phyloP scores from a whole-genome alignment of 2,329 filamentous ascomycete species.

The Calonectria pauciramosa region DNA sequence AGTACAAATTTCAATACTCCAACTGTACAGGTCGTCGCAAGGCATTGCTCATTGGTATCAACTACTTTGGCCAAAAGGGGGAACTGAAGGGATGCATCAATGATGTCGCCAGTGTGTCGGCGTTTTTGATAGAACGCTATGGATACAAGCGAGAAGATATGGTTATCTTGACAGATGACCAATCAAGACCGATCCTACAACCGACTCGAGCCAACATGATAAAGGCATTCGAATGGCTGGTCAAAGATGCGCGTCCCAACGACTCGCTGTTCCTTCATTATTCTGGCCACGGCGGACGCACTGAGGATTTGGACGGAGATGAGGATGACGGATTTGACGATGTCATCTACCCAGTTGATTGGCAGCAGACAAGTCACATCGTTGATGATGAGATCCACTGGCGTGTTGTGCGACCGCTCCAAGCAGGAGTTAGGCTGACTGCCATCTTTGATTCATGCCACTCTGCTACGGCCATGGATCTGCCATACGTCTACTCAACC shows the following conservation, averaged over 20 bases:
- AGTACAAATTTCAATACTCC: slow-evolving; percentile 82
- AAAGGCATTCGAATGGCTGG: slow-evolving; percentile 82
- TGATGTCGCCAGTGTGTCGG: slow-evolving; percentile 82
- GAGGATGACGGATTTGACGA: slow-evolving; percentile 85
- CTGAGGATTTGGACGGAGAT: slow-evolving; percentile 79
- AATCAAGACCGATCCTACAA: slow-evolving; percentile 76
- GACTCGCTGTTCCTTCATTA: slow-evolving; percentile 85
- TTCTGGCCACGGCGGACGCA: slow-evolving; percentile 83
- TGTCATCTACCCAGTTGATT: slow-evolving; percentile 84
- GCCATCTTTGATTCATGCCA: slow-evolving; percentile 88
- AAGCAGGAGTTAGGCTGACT: slow-evolving; percentile 85
- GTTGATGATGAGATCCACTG: slow-evolving; percentile 85
- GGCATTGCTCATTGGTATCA: slow-evolving; percentile 83
- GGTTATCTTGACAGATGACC: slow-evolving; percentile 83
- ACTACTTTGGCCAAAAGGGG: slow-evolving; percentile 81
- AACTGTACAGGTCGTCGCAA: slow-evolving; percentile 80
- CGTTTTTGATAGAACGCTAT: slow-evolving; percentile 76
- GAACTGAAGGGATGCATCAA: slow-evolving; percentile 85
- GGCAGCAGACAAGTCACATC: slow-evolving; percentile 77
- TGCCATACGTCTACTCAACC: slow-evolving; percentile 85
- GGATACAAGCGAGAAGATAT: slow-evolving; percentile 84
- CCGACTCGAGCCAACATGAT: slow-evolving; percentile 84
- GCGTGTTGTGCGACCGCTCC: slow-evolving; percentile 82
- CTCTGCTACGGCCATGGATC: slow-evolving; percentile 81
- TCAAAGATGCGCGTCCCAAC: slow-evolving; percentile 78